Evolutionary conservation across 257 asterid genomes (phyloP).

Genomic region (Scutellaria minor): DNA sequence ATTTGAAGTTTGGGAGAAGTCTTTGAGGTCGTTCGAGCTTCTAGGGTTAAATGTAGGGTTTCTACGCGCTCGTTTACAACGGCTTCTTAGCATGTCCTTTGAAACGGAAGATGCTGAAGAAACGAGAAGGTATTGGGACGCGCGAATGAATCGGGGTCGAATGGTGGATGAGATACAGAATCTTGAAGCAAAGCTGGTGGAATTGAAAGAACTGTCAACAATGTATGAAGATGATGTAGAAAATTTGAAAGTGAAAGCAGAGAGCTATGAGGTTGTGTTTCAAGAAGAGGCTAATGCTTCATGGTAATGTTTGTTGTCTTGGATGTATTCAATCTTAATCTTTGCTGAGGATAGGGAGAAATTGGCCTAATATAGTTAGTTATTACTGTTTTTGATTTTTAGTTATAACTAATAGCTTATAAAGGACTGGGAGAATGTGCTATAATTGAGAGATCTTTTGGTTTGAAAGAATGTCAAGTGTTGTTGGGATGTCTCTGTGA

Average conservation of each 20-base stretch:
- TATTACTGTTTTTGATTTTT: too few relatives aligned
- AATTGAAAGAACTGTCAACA: conserved; percentile 44
- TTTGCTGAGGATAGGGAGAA: too few relatives aligned
- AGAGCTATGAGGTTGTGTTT: conserved; percentile 47
- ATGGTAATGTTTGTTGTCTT: conserved; percentile 35
- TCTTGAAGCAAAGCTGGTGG: conserved; percentile 51
- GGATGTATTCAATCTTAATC: background rate
- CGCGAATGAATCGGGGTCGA: conserved; percentile 30
- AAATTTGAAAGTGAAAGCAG: conserved; percentile 45
- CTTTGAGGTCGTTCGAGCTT: conserved; percentile 57
- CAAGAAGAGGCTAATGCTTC: conserved; percentile 51
- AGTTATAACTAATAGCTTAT: too few relatives aligned
- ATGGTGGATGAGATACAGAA: conserved; percentile 46
- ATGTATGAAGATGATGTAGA: conserved; percentile 41
- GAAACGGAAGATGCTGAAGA: conserved; percentile 46
- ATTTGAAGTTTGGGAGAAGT: conserved; percentile 58
- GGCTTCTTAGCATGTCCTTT: conserved; percentile 44
- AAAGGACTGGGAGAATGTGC: too few relatives aligned
- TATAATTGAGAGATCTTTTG: too few relatives aligned
- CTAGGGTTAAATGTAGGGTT: conserved; percentile 55
- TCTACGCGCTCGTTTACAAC: conserved; percentile 41
- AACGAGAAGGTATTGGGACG: conserved; percentile 46
- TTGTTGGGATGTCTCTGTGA: too few relatives aligned
- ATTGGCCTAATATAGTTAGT: too few relatives aligned
- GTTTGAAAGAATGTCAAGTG: too few relatives aligned